Percentiles rank a stretch among this genome's conserved stretches.
Evolutionary conservation across 2,329 filamentous ascomycete genomes (phyloP).

Genomic region (Botrytis fragariae): DNA sequence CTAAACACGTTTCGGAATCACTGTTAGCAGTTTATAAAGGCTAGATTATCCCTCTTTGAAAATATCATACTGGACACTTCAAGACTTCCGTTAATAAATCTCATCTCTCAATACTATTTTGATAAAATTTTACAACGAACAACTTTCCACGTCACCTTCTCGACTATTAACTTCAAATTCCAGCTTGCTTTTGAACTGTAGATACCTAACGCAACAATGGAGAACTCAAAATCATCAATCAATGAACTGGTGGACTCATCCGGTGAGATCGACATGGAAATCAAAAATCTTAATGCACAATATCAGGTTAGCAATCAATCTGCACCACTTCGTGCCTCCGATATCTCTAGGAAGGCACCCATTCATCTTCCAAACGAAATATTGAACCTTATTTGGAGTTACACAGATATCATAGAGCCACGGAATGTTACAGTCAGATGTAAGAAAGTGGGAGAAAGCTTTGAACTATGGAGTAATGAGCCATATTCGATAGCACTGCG

Average conservation of each 20-base stretch:
- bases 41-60: not conserved
- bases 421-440: not conserved
- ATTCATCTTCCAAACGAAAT: not conserved
- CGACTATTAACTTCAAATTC: accelerated
- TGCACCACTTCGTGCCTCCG: not conserved
- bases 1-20: not conserved
- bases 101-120: not conserved
- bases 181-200: accelerated
- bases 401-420: not conserved
- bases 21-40: not conserved
- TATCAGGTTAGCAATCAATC: not conserved
- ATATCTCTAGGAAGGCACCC: not conserved
- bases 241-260: accelerated
- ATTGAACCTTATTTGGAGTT: not conserved
- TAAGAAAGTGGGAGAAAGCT: not conserved
- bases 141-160: not conserved
- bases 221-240: accelerated
- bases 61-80: not conserved
- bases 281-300: not conserved
- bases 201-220: not conserved
- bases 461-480: not conserved
- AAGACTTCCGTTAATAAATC: not conserved
- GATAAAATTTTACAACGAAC: not conserved
- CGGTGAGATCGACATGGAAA: accelerated
- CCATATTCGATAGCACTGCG: not conserved